Base-by-base conservation (phyloP, 169 alveolate genomes). In the Neospora caninum region DNA sequence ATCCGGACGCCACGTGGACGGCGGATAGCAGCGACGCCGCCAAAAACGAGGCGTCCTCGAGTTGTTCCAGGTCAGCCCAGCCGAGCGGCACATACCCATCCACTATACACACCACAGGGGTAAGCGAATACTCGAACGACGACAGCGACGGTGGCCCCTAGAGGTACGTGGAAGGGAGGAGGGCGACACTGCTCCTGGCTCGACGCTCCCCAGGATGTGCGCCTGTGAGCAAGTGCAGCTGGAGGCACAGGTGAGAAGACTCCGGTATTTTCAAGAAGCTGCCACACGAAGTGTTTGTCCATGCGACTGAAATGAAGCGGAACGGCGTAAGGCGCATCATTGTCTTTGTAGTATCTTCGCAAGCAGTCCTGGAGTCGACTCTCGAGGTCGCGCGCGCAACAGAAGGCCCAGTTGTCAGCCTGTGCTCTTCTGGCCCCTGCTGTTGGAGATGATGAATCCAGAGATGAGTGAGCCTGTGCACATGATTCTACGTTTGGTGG, bases 251-350 rank as follows among this genome's bases (percentile, higher is more conserved):
- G 89, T 82, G 34, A 18, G 67, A 82, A 42, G 36, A 82, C 64
- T 10, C 67, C 67, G 27, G 89, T 82, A 49, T 82, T 82, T 42
- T 82, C 89, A 38, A 82, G 69, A 13, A 82, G 89, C 89, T 82
- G 89, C 89, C 89, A 82, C 69, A 82, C 67, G 25, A 41, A 82
- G 89, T 82, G 10, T 36, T 82, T 82, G 64, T 82, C 89, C 89
- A 82, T 82, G 53, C 89, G 53, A 49, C 25, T 41, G 67, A 82
- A 82, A 36, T 82, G 89, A 29, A 82, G n/a, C 20, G 89, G 89
- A 18, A 82, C 41, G 67, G 89, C 53, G 38, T 82, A 82, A 1
- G 69, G 54, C 34, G 69, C 36, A 7, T 82, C 89, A 6, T 20
- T 36, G 41, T 43, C 89, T 13, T 18, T 82, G 41, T 25, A 82